phyloP scores from a whole-genome alignment of 306 rosid species.

The Corylus americana region DNA sequence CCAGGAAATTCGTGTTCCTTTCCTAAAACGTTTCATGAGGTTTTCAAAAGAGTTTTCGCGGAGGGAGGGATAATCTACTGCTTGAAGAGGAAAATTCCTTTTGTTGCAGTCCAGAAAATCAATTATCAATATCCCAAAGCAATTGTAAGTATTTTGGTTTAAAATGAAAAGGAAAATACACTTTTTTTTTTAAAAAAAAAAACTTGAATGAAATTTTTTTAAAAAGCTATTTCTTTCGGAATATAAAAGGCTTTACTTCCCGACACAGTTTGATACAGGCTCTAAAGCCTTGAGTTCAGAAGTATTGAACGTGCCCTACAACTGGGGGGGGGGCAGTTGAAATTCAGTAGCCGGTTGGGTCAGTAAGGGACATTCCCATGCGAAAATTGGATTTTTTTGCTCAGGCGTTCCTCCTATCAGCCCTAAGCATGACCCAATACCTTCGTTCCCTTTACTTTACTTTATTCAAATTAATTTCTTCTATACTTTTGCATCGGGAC shows the following conservation, averaged over 20 bases:
- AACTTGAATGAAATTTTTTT: too few species aligned
- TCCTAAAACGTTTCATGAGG: neutral
- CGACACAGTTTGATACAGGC: too few species aligned
- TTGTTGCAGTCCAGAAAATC: too few species aligned
- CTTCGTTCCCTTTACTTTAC: neutral
- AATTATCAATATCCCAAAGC: neutral
- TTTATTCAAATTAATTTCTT: neutral
- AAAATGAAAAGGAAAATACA: neutral
- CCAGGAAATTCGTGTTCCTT: too few species aligned
- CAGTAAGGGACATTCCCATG: slow-evolving; percentile 56
- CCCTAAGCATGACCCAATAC: slow-evolving; percentile 1
- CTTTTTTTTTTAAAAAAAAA: too few species aligned
- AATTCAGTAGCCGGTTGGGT: slow-evolving; percentile 45
- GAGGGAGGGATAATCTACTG: too few species aligned
- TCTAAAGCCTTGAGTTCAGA: neutral
- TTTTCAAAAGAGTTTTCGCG: too few species aligned
- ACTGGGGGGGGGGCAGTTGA: slow-evolving; percentile 49
- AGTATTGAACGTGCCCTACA: neutral
- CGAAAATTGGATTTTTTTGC: slow-evolving; percentile 15
- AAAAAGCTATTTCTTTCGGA: too few species aligned
- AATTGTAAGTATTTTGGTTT: neutral
- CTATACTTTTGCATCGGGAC: neutral
- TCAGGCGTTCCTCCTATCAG: neutral
- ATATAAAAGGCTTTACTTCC: too few species aligned
- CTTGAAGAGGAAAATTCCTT: too few species aligned